A percentile compares a stretch with the other conserved stretches of the same genome.
phyloP scores from a whole-genome alignment of 2,329 filamentous ascomycete genomes.

The Dryadomyces quercivorus region DNA sequence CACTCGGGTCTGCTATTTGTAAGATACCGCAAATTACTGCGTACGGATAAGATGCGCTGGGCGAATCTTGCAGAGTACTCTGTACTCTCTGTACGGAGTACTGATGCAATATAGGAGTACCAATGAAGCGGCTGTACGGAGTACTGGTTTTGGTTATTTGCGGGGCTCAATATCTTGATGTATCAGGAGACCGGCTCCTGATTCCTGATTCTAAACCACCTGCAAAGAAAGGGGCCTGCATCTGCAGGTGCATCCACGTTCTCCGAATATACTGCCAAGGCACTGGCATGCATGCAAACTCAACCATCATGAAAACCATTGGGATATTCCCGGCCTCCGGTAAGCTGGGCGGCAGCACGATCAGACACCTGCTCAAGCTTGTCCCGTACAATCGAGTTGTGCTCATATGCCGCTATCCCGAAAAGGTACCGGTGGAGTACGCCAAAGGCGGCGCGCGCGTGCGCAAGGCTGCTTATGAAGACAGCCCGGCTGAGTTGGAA shows the following conservation, averaged over 20 bases:
- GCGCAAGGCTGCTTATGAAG: slow-evolving; percentile 39
- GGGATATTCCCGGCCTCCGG: slow-evolving; percentile 40
- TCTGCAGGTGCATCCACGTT: too few relatives aligned
- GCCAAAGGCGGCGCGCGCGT: slow-evolving; percentile 32
- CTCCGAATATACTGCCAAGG: too few relatives aligned
- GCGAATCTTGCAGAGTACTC: too few relatives aligned
- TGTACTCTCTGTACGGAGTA: too few relatives aligned
- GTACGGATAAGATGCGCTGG: not conserved
- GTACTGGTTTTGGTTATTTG: too few relatives aligned
- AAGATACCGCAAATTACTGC: too few relatives aligned
- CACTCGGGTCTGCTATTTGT: not conserved
- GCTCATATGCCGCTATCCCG: slow-evolving; percentile 32
- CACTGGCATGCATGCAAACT: not conserved
- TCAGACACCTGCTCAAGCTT: slow-evolving; percentile 31
- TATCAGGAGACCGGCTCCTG: too few relatives aligned
- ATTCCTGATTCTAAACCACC: too few relatives aligned
- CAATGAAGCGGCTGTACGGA: too few relatives aligned
- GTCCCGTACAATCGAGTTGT: slow-evolving; percentile 31
- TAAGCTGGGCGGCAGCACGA: slow-evolving; percentile 36
- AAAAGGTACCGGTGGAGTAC: slow-evolving; percentile 25
- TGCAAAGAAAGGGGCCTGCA: too few relatives aligned
- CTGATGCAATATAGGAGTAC: too few relatives aligned
- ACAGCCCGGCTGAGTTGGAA: slow-evolving; percentile 27
- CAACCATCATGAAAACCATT: slow-evolving; percentile 20
- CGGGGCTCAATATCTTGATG: too few relatives aligned